A percentile compares a stretch with the other conserved stretches of the same genome.
Conservation (phyloP, 306 rosid genomes). For the Corylus avellana region DNA sequence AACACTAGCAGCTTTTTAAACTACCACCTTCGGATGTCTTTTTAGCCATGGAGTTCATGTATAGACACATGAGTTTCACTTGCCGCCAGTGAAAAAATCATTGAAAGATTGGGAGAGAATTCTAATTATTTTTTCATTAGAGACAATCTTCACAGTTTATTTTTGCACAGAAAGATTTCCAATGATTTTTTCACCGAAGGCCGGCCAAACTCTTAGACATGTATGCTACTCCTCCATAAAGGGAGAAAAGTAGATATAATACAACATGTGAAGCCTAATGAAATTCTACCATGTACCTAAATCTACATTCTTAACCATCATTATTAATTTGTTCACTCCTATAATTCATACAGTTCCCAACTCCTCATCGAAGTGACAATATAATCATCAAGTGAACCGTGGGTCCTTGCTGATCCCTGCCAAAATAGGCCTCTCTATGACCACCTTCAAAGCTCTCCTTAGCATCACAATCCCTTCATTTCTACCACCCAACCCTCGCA, state of each 20-base stretch:
- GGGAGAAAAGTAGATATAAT: not conserved
- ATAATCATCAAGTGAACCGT: not conserved
- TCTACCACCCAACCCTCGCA: slow-evolving; percentile 41
- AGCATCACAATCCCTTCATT: slow-evolving; percentile 42
- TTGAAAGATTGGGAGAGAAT: too few species aligned
- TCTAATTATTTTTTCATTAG: too few species aligned
- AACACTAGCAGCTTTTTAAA: not conserved
- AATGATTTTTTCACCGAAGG: too few species aligned
- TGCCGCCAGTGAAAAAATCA: too few species aligned
- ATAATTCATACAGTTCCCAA: too few species aligned
- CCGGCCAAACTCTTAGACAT: too few species aligned
- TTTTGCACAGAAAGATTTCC: too few species aligned
- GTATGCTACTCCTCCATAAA: not conserved
- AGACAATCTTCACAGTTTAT: too few species aligned
- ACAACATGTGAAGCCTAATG: not conserved
- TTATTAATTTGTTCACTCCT: too few species aligned
- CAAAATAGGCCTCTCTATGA: slow-evolving; percentile 32
- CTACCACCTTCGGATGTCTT: not conserved
- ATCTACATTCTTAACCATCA: too few species aligned
- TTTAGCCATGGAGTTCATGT: not conserved
- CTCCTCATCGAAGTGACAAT: too few species aligned
- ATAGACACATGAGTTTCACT: not conserved
- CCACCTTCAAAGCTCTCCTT: slow-evolving; percentile 49
- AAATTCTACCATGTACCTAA: too few species aligned
- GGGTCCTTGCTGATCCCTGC: not conserved